These are phyloP conservation scores for Monosporascus sp. DNA, from an alignment of 2,329 filamentous ascomycete species.

Conservation along the genomic window DNA sequence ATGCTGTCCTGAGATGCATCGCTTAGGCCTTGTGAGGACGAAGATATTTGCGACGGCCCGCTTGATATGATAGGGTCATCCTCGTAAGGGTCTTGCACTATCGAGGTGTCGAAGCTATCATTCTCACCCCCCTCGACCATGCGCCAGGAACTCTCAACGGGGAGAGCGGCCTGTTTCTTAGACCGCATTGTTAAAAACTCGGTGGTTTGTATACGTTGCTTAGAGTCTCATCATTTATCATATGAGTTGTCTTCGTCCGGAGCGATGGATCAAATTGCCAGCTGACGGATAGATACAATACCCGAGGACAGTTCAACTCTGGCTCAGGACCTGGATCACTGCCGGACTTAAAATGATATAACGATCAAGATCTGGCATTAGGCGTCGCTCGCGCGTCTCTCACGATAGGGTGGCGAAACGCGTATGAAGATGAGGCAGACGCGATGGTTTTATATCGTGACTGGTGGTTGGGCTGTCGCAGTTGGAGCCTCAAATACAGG, in stretches of 20 bases:
- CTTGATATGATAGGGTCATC: constrained; percentile 37
- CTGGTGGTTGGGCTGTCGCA: background rate
- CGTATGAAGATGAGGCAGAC: background rate
- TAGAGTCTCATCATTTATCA: constrained; percentile 2
- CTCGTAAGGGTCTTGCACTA: constrained; percentile 39
- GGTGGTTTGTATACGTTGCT: background rate
- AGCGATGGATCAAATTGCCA: too few relatives aligned
- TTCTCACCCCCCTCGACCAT: constrained; percentile 54
- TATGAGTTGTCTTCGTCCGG: background rate
- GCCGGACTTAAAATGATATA: too few relatives aligned
- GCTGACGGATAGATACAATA: too few relatives aligned
- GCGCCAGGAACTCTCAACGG: constrained; percentile 53
- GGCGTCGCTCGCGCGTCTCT: too few relatives aligned
- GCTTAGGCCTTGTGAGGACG: constrained; percentile 34
- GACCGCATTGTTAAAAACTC: constrained; percentile 13
- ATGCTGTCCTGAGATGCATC: constrained; percentile 52
- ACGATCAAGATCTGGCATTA: too few relatives aligned
- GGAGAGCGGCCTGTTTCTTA: constrained; percentile 22
- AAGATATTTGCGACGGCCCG: constrained; percentile 43
- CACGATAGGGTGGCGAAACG: constrained; percentile 2
- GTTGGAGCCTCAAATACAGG: constrained; percentile 1
- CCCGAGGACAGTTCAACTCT: too few relatives aligned
- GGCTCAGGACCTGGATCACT: too few relatives aligned
- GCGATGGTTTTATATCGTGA: constrained; percentile 1
- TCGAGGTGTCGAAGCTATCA: constrained; percentile 54